phyloP scores from a whole-genome alignment of 768 basidiomycete genomes.

The Leccinum subgranulosum region DNA sequence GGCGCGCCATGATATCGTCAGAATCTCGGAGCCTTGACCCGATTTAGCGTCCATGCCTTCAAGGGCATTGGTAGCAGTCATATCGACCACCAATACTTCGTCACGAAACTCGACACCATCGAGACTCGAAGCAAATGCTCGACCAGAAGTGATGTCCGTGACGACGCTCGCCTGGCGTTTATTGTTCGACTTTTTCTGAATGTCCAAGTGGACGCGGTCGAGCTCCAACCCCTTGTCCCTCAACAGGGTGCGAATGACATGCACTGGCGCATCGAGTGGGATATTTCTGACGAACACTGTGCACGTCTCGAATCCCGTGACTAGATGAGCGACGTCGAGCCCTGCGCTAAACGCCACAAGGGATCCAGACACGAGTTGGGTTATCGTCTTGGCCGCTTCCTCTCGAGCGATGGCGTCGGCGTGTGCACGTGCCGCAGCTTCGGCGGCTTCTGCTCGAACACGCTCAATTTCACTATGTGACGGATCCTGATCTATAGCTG shows the following conservation, averaged over 20 bases:
- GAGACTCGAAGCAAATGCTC: slow-evolving; percentile 40
- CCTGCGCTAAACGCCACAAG: slow-evolving; percentile 52
- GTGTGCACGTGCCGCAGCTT: slow-evolving; percentile 16
- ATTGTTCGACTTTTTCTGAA: slow-evolving; percentile 27
- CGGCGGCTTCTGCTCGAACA: slow-evolving; percentile 7
- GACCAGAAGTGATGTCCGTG: slow-evolving; percentile 39
- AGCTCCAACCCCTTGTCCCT: slow-evolving; percentile 40
- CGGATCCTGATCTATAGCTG: not conserved
- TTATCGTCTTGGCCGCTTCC: slow-evolving; percentile 43
- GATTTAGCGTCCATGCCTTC: slow-evolving; percentile 42
- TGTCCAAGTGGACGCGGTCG: slow-evolving; percentile 32
- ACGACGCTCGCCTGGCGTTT: slow-evolving; percentile 43
- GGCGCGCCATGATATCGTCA: slow-evolving; percentile 50
- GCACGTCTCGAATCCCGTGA: slow-evolving; percentile 53
- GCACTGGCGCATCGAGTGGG: slow-evolving; percentile 35
- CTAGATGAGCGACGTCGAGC: slow-evolving; percentile 39
- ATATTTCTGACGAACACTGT: slow-evolving; percentile 45
- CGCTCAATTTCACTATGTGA: not conserved
- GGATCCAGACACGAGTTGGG: slow-evolving; percentile 42
- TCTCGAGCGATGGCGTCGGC: slow-evolving; percentile 18
- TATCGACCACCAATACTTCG: slow-evolving; percentile 40
- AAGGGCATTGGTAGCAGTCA: slow-evolving; percentile 36
- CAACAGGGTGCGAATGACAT: slow-evolving; percentile 44
- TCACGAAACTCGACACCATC: slow-evolving; percentile 49
- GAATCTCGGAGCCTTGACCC: slow-evolving; percentile 32